phyloP scores from a whole-genome alignment of 2,329 filamentous ascomycete species.

The Epicoccum nigrum region DNA sequence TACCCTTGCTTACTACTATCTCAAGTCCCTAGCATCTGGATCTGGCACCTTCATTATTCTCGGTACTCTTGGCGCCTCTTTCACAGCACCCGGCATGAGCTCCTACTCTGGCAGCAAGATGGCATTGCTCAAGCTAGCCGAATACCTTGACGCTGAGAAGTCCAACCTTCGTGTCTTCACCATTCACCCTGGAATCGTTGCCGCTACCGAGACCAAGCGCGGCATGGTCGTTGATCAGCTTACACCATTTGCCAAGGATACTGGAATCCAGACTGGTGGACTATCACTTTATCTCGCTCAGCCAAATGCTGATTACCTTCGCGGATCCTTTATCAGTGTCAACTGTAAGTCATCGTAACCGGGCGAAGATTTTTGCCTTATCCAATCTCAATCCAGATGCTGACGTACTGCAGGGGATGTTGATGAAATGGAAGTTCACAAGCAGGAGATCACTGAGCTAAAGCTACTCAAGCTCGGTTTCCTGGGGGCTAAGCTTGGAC shows the following conservation, averaged over 20 bases:
- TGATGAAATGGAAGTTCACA: too few relatives aligned
- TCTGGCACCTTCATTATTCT: constrained; percentile 28
- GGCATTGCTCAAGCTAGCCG: constrained; percentile 27
- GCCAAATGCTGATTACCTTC: too few relatives aligned
- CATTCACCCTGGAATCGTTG: constrained; percentile 32
- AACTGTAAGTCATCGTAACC: too few relatives aligned
- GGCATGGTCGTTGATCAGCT: constrained; percentile 17
- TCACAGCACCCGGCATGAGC: constrained; percentile 23
- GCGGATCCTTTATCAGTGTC: too few relatives aligned
- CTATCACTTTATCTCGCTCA: constrained; percentile 29
- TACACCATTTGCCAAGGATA: constrained; percentile 28
- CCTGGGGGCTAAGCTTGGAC: too few relatives aligned
- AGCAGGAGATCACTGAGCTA: too few relatives aligned
- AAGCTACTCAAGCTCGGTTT: too few relatives aligned
- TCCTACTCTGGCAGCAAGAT: constrained; percentile 33
- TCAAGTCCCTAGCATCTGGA: constrained; percentile 10
- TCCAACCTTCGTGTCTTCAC: constrained; percentile 29
- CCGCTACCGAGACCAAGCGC: constrained; percentile 11
- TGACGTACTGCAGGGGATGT: too few relatives aligned
- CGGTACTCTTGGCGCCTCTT: constrained; percentile 21
- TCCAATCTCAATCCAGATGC: too few relatives aligned
- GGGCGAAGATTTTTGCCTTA: too few relatives aligned
- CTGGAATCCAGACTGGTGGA: constrained; percentile 22
- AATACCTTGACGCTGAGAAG: constrained; percentile 30
- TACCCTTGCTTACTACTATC: constrained; percentile 16